Evolutionary conservation across 768 basidiomycete genomes (phyloP), one percentile per base, ranked within the genome.

Genomic region (Tulasnella sp.): DNA sequence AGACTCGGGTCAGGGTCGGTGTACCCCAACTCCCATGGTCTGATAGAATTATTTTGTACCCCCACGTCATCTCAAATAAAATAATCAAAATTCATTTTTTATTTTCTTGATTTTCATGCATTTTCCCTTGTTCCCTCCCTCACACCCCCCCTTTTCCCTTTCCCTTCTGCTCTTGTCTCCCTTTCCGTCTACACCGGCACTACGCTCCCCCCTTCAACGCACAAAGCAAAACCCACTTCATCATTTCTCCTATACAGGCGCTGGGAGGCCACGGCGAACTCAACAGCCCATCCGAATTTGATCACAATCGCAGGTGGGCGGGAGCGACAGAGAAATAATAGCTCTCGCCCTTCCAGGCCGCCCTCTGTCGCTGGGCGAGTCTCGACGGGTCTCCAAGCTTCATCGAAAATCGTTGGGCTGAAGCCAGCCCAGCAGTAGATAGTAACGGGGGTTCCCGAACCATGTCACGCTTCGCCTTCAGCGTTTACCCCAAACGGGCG

Each of bases 261-360:
- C 57, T 61, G 29, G 29, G n/a, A 61, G 57, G n/a, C 57, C 29
- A 61, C 57, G 57, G 57, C 57, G 57, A 61, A 61, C 57, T 61
- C 57, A 61, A 0, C 9, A 5, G 5, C 23, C 29, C 57, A 13
- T 48, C n/a, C 57, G 2, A 61, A 26, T 61, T 61, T 61, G 57
- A 61, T 5, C 6, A 61, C 57, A 61, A 61, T 61, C 57, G 57
- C 57, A 61, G 23, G 7, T 11, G 11, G 11, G 29, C 29, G 23
- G 13, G 57, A 61, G 20, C 23, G 23, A 61, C n/a, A 7, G 57
- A 61, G 57, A 61, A 29, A 29, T 26, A 61, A 29, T 61, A 5
- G 9, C 29, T 23, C 23, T 29, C 23, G 2, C 5, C 29, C 18
- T n/a, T 61, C 29, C 57, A 15, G 29, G 57, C 15, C 57, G n/a